phyloP scores from a whole-genome alignment of 2,329 filamentous ascomycete species.

The Penicillium corylophilum region DNA sequence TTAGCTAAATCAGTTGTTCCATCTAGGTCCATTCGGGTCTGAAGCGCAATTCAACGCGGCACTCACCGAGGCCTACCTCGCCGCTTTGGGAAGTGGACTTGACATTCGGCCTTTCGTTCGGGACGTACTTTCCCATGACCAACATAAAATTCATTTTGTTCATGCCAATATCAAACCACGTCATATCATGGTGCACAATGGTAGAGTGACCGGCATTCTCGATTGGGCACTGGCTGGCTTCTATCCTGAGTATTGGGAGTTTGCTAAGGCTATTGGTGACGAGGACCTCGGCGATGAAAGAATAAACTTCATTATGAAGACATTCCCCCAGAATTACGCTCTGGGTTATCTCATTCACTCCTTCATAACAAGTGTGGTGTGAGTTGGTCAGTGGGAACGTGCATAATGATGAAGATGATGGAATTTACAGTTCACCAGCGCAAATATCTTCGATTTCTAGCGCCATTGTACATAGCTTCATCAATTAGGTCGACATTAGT shows the following conservation, averaged over 20 bases:
- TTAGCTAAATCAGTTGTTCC: background rate
- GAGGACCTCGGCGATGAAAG: background rate
- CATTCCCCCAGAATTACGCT: background rate
- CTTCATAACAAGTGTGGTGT: background rate
- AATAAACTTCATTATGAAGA: background rate
- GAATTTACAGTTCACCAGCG: no score
- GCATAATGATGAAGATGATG: no score
- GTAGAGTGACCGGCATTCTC: slow-evolving; percentile 28
- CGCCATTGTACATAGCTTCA: no score
- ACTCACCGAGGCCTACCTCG: slow-evolving; percentile 19
- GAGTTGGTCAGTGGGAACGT: background rate
- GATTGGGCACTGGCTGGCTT: slow-evolving; percentile 43
- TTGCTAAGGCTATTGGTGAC: slow-evolving; percentile 26
- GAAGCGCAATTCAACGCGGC: slow-evolving; percentile 25
- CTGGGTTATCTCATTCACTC: background rate
- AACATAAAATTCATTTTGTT: slow-evolving; percentile 26
- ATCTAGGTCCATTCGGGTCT: slow-evolving; percentile 25
- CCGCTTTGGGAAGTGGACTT: slow-evolving; percentile 7
- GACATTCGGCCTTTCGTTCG: slow-evolving; percentile 13
- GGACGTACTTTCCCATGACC: slow-evolving; percentile 12
- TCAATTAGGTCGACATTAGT: no score
- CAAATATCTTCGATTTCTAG: no score
- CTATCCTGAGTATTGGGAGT: slow-evolving; percentile 44
- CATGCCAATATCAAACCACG: slow-evolving; percentile 32
- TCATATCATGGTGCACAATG: slow-evolving; percentile 32